Evolutionary conservation across 2,329 filamentous ascomycete genomes (phyloP).

Genomic region (Xylariaceae sp.): DNA sequence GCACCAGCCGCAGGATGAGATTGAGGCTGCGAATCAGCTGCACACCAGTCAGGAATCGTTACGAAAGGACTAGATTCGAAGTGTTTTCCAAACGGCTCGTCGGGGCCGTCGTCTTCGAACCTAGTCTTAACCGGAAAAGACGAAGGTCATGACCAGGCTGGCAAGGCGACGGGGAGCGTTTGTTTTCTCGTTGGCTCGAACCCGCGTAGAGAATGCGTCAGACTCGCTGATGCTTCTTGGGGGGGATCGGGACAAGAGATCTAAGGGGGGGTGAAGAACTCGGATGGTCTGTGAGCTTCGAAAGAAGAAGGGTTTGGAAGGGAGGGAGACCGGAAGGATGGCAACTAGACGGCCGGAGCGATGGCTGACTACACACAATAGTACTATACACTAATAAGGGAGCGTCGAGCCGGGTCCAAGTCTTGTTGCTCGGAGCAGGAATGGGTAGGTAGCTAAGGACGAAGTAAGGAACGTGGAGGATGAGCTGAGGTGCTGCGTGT

Average conservation of each 20-base stretch:
- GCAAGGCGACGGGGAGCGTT: constrained; percentile 6
- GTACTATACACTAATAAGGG: background rate
- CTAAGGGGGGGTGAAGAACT: constrained; percentile 20
- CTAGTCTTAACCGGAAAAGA: constrained; percentile 16
- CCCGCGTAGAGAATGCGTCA: constrained; percentile 25
- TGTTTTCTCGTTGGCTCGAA: constrained; percentile 18
- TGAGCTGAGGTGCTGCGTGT: background rate
- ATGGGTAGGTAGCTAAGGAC: background rate
- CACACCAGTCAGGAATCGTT: constrained; percentile 5
- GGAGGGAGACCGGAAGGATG: constrained; percentile 5
- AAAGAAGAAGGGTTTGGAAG: constrained; percentile 3
- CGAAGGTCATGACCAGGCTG: constrained; percentile 19
- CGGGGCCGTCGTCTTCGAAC: constrained; percentile 12
- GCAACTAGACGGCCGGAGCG: background rate
- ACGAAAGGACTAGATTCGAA: constrained; percentile 7
- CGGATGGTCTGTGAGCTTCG: constrained; percentile 2
- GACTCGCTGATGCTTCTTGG: constrained; percentile 29
- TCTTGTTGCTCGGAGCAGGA: background rate
- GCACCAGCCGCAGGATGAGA: constrained; percentile 20
- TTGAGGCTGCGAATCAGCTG: constrained; percentile 13
- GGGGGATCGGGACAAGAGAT: constrained; percentile 11
- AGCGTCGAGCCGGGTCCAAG: background rate
- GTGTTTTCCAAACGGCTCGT: constrained; percentile 1
- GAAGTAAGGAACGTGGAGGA: background rate
- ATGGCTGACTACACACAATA: background rate